A percentile compares a stretch with the other conserved stretches of the same genome.
Evolutionary conservation across 352 stramenopile species (phyloP).

Genomic region (Pilasporangium apinafurcum): DNA sequence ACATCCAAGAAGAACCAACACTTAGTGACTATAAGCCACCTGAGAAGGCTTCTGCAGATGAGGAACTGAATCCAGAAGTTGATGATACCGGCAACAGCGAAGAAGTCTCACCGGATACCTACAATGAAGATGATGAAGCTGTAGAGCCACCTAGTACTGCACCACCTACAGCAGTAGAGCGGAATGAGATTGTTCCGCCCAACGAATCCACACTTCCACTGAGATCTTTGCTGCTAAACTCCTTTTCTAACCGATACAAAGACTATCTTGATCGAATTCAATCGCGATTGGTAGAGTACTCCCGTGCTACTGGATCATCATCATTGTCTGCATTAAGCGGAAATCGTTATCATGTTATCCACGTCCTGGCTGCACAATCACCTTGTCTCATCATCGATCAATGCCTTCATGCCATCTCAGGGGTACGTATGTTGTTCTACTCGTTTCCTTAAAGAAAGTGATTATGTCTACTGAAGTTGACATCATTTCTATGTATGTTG

Average conservation of each 20-base stretch:
- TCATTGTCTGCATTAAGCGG: no score
- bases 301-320: no score
- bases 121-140: constrained; percentile 7
- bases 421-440: constrained; percentile 22
- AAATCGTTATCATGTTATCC: constrained; percentile 26
- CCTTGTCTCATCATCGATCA: constrained; percentile 42
- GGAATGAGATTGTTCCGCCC: constrained; percentile 26
- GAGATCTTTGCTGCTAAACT: constrained; percentile 12
- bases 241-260: constrained; percentile 23
- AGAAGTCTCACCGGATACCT: background rate
- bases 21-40: background rate
- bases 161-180: constrained; percentile 14
- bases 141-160: background rate
- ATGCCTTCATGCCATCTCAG: constrained; percentile 48
- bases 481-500: background rate
- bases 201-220: constrained; percentile 29
- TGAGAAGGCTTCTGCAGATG: background rate
- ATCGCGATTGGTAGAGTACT: constrained; percentile 2
- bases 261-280: constrained; percentile 20
- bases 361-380: constrained; percentile 37
- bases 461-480: background rate
- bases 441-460: background rate
- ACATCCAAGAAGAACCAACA: background rate
- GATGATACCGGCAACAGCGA: background rate
- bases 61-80: background rate